phyloP scores from a whole-genome alignment of 2,329 filamentous ascomycete species.

The Myriosclerotinia curreyana region DNA sequence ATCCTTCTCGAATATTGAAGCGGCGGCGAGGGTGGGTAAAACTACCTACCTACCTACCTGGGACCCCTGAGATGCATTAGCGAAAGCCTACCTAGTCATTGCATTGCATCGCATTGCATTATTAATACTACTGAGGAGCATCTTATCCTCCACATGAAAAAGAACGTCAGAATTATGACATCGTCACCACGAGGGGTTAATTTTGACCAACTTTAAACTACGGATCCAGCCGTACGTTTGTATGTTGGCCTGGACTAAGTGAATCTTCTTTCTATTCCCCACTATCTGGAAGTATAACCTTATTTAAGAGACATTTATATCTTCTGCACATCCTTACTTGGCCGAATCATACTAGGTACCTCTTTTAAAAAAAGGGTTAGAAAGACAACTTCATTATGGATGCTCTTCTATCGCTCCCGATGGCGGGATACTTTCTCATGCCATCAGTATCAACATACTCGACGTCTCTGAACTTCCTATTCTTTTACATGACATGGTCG shows the following conservation, averaged over 20 bases:
- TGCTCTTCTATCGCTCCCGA: constrained; percentile 67
- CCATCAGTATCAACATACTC: constrained; percentile 64
- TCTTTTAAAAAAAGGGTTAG: background rate
- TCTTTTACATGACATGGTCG: constrained; percentile 81
- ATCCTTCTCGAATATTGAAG: background rate
- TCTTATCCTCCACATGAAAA: constrained; percentile 8
- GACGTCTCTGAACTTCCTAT: constrained; percentile 78
- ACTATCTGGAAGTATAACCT: background rate
- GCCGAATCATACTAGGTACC: background rate
- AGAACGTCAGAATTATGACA: constrained; percentile 16
- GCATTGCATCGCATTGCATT: no score
- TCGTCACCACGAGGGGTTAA: constrained; percentile 14
- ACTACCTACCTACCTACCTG: no score
- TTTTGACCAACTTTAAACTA: background rate
- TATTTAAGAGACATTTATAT: background rate
- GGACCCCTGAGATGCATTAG: constrained; percentile 15
- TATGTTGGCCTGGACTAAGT: background rate
- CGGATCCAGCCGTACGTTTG: constrained; percentile 12
- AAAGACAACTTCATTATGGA: constrained; percentile 48
- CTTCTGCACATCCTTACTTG: constrained; percentile 1
- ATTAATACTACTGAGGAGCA: background rate
- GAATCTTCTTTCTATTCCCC: background rate
- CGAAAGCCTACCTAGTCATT: background rate
- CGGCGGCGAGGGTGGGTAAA: background rate
- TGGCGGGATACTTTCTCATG: constrained; percentile 64